Percentiles rank a stretch among this genome's conserved stretches.
phyloP scores from a whole-genome alignment of 768 basidiomycete genomes.

The Xerocomellus intermedius region DNA sequence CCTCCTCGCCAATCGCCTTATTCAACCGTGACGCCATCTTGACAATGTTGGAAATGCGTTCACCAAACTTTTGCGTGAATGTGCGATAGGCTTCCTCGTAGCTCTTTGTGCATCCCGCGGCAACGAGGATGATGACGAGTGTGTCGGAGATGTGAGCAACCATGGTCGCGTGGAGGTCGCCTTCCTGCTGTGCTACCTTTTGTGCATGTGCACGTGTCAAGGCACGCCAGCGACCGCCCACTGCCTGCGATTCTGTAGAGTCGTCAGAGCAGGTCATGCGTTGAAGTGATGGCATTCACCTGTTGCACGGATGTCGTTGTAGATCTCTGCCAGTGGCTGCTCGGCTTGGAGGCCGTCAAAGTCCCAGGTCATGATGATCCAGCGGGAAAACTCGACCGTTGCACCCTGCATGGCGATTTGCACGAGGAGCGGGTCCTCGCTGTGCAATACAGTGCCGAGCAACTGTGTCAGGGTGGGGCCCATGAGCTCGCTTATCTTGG shows the following conservation, averaged over 20 bases:
- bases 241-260: conserved; percentile 45
- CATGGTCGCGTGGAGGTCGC: conserved; percentile 34
- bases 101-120: conserved; percentile 37
- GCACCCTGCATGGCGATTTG: conserved; percentile 38
- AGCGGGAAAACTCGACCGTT: conserved; percentile 31
- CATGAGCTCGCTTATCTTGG: conserved; percentile 33
- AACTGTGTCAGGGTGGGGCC: conserved; percentile 26
- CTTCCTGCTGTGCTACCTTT: conserved; percentile 30
- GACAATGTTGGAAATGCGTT: conserved; percentile 35
- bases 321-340: conserved; percentile 32
- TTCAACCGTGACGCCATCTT: conserved; percentile 32
- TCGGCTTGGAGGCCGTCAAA: conserved; percentile 31
- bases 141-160: conserved; percentile 46
- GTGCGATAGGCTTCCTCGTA: conserved; percentile 32
- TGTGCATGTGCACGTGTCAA: conserved; percentile 49
- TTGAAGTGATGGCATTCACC: conserved; percentile 30
- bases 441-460: conserved; percentile 24
- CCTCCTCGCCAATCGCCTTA: conserved; percentile 56
- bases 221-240: conserved; percentile 56
- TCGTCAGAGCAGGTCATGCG: not conserved
- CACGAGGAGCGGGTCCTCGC: conserved; percentile 39
- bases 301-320: conserved; percentile 41
- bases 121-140: conserved; percentile 41
- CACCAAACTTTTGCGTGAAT: conserved; percentile 35
- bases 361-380: conserved; percentile 37